A percentile compares a stretch with the other conserved stretches of the same genome.
phyloP scores from a whole-genome alignment of 495 filamentous ascomycete species.

The Talaromyces adpressus region DNA sequence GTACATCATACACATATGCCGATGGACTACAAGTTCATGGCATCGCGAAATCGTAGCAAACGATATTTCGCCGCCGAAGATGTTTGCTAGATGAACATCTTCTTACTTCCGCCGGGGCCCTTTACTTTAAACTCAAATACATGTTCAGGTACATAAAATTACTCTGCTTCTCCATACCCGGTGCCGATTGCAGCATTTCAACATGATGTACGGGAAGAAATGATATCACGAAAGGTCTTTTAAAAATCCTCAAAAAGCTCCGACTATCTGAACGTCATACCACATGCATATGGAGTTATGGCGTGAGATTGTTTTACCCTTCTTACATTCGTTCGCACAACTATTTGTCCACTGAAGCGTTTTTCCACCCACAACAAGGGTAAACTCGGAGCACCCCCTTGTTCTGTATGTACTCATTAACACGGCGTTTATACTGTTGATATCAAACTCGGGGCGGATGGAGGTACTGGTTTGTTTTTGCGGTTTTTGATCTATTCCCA shows the following conservation, averaged over 20 bases:
- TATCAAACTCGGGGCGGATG: background rate
- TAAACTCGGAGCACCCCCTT: background rate
- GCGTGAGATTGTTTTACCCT: background rate
- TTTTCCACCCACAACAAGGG: background rate
- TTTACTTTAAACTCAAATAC: background rate
- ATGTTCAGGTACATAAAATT: slow-evolving; percentile 4
- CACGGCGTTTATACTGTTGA: background rate
- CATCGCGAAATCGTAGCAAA: slow-evolving; percentile 64
- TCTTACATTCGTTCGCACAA: background rate
- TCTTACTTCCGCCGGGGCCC: background rate
- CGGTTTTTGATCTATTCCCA: background rate
- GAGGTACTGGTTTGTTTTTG: background rate
- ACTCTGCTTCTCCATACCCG: background rate
- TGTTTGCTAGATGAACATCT: slow-evolving; percentile 24
- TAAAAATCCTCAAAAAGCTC: background rate
- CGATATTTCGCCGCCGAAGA: slow-evolving; percentile 73
- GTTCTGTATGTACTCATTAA: background rate
- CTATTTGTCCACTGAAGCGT: background rate
- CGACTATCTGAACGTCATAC: background rate
- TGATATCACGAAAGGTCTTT: background rate
- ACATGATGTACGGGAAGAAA: background rate
- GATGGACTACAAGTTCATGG: slow-evolving; percentile 64
- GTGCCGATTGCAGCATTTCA: background rate
- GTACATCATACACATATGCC: slow-evolving; percentile 82
- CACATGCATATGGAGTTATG: background rate